Base-by-base conservation (phyloP, 2,329 filamentous ascomycete genomes). In the Aspergillus ustus region DNA sequence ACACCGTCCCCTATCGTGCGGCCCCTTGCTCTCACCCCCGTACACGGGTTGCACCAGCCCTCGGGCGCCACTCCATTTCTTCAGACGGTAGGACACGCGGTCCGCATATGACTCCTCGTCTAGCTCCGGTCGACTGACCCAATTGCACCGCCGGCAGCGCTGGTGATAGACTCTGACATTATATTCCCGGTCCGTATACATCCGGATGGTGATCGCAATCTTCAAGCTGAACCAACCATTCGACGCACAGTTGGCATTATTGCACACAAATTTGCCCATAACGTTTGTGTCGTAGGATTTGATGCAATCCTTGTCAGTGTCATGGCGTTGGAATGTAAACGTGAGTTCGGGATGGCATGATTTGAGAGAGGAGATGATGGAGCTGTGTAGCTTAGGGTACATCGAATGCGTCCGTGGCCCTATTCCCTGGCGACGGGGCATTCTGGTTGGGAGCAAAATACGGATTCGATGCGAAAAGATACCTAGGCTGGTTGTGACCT, bases 91-190 rank as follows among this genome's bases (percentile, higher is more conserved):
- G 17, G 73, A 70, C 9, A 81, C 70, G 65, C 80, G 72, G 62
- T 81, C 77, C 57, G 75, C 73, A 68, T 82, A 81, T 22, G 74
- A 77, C 15, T 17, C 29, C 50, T 72, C 60, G 66, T 80, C 71
- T 37, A 79, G 64, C 31, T 65, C 31, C 19, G 77, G 77, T 48
- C 70, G 63, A 56, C 76, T 73, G 0, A 79, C 66, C n/a, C 17
- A 29, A 11, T 74, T 65, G 66, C 78, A 81, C 15, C 13, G 17
- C 57, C 72, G 74, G 66, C 78, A 82, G 7, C 73, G 72, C 67
- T 81, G 78, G 63, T 78, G 69, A 65, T 81, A 82, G 48, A 82
- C 78, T 60, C 76, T 69, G 49, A 77, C 79, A 65, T 82, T 82
- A 64, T 82, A 82, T 69, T 66, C 66, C 43, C 66, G 13, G 17